Conservation (phyloP, 345 rosid genomes). For the Salix arbutifolia region DNA sequence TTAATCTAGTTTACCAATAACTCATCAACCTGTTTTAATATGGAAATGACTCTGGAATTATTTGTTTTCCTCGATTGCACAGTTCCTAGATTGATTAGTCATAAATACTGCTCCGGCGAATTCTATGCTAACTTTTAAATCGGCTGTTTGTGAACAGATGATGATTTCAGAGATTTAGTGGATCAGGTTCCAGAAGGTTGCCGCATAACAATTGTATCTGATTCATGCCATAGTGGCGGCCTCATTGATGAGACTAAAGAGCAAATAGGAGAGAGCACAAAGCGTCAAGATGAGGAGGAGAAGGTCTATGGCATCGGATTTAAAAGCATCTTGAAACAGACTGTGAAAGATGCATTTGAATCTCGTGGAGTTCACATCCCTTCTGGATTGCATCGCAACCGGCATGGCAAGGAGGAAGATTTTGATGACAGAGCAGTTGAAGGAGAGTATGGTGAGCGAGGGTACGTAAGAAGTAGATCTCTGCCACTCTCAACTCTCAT, state of each 20-base stretch:
- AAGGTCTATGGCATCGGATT: conserved; percentile 39
- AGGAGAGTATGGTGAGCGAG: conserved; percentile 32
- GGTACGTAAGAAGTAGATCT: conserved; percentile 54
- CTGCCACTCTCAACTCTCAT: conserved; percentile 78
- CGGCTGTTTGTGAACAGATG: conserved; percentile 48
- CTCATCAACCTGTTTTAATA: not conserved
- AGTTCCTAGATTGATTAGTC: not conserved
- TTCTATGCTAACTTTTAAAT: not conserved
- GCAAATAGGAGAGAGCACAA: conserved; percentile 92
- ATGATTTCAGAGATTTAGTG: conserved; percentile 82
- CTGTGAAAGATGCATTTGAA: conserved; percentile 48
- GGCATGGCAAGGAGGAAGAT: conserved; percentile 39
- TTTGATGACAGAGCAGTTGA: conserved; percentile 32
- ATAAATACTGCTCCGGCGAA: not conserved
- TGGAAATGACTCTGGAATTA: not conserved
- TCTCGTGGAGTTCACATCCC: conserved; percentile 61
- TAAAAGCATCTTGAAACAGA: conserved; percentile 47
- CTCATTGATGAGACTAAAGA: conserved; percentile 89
- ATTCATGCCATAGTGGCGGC: conserved; percentile 96
- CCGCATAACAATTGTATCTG: conserved; percentile 69
- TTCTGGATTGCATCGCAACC: conserved; percentile 38
- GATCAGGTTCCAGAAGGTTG: conserved; percentile 63
- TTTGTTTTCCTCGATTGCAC: not conserved
- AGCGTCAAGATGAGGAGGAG: conserved; percentile 28
- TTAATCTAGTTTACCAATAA: not conserved